Base-by-base conservation (phyloP, 192 early-diverging fungal genomes). In the Paraglomus brasilianum region DNA sequence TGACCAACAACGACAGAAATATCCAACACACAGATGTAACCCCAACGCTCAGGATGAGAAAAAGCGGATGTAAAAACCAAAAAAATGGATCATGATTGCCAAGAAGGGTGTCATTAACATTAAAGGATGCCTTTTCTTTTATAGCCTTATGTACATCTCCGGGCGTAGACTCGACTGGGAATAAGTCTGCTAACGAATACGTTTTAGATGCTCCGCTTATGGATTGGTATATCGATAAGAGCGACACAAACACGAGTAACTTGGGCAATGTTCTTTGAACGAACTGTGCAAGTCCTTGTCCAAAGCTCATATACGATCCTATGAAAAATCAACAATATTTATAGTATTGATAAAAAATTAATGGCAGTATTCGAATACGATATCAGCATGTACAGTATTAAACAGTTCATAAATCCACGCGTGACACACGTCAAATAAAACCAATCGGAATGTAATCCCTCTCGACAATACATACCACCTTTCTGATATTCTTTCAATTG, bases 21-120 rank as follows among this genome's bases (percentile, higher is more conserved):
- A 72, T 41, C 78, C 79, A 83, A 10, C 78, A 70, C 14, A 77
- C 41, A 5, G 69, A 62, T 1, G 75, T 72, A 13, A 83, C 74
- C 0, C 85, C 85, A 14, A 83, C 44, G 9, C 79, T 75, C 30
- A 86, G 30, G 5, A 80, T 43, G 36, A 84, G 68, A 55, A 83
- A 82, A 2, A 81, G 19, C 0, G 78, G 66, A 0, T 77, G 75
- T 15, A 86, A 30, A 64, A 82, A 82, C 85, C 82, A 84, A 56
- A 86, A 84, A 62, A 84, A 82, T 7, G 73, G 60, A 64, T 82
- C 81, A 10, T 81, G 78, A 14, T 73, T 75, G 11, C 85, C 85
- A 8, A 82, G 55, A 15, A 82, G 49, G 5, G 76, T 75, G 53
- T 82, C 78, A 8, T 79, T 65, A 44, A 77, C 65, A 15, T 78